Base-by-base conservation (phyloP, 345 rosid genomes). In the Eucalyptus caleyi region DNA sequence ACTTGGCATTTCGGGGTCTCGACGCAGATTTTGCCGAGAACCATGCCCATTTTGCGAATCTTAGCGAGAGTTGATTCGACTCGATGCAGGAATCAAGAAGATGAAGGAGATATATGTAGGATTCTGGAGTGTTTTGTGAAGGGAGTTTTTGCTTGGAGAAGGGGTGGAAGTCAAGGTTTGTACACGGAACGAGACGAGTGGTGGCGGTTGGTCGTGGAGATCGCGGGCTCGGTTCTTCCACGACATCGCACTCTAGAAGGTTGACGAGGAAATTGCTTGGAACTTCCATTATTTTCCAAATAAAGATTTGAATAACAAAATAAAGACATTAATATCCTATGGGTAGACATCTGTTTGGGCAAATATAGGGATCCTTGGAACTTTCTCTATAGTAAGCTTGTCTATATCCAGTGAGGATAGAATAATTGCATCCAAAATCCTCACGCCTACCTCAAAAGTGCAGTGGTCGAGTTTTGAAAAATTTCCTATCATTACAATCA, bases 1-100 rank as follows among this genome's bases (percentile, higher is more conserved):
- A 97, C 94, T 86, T 96, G 93, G 89, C 94, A 95, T 19, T 94
- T 92, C 2, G 99, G 97, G 8, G 98, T 96, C 90, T 96, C 98
- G 7, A 96, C 99, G 4, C 80, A 85, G 92, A 97, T 95, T 88
- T 92, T 97, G 42, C 99, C 98, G n/a, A 97, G 89, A 32, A 95
- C 89, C 95, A 94, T 77, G 40, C 99, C 99, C 98, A 97, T 96
- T 11, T 92, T 89, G 86, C 51, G 77, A 23, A 45, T 40, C 82
- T 8, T 34, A 21, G 42, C 37, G 42, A 77, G 44, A 77, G 37
- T 12, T 47, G 54, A 30, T 21, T 53, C 23, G 21, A 13, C 3
- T 11, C 16, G 32, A 60, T 27, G 14, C 62, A 18, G 60, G 53
- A 9, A 26, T 45, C 85, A 24, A 42, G 32, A 51, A 59, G 80